Base-by-base conservation (phyloP, 83 land plant species). In the Picea mariana region DNA sequence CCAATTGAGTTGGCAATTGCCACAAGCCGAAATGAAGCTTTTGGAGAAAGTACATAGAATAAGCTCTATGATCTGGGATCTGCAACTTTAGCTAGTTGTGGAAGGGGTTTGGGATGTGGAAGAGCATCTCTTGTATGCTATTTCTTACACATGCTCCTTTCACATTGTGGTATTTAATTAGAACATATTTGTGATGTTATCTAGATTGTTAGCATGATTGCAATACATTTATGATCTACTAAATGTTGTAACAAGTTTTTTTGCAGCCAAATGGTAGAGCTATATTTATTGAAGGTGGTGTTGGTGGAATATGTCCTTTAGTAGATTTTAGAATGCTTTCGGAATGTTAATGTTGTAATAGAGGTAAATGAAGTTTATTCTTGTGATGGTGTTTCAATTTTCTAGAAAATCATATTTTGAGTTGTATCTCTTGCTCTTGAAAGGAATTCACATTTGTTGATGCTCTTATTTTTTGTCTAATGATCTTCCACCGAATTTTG, bases 1-100 rank as follows among this genome's bases (percentile, higher is more conserved):
- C 99, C 99, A n/a, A 96, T 98, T 55, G 99, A 97, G 89, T 87
- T 97, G 17, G 92, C 92, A 76, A 98, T 95, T 75, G 99, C 99
- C 20, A 80, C 91, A 17, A 91, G 93, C 11, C 80, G 87, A 84
- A 90, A 89, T 44, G 95, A 95, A 61, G 83, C 72, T 67, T 59
- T 91, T 61, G 85, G 86, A 80, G 95, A 89, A 62, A 79, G 79
- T 81, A 62, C 79, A 60, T 86, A 85, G 73, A 26, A 71, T 76
- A 81, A 81, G 21, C 88, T 58, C 59, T 42, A 85, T 66, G 94
- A 90, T 67, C 69, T 67, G 79, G 91, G 89, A 27, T 86, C 86
- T 67, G 77, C 49, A 82, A 89, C 87, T 58, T n/a, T 87, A 81
- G 62, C 12, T 73, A 86, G 91, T 58, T 89, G 90, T 80, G 88